Conservation (phyloP, 2,329 filamentous ascomycete species). For the Rutstroemia sp. region DNA sequence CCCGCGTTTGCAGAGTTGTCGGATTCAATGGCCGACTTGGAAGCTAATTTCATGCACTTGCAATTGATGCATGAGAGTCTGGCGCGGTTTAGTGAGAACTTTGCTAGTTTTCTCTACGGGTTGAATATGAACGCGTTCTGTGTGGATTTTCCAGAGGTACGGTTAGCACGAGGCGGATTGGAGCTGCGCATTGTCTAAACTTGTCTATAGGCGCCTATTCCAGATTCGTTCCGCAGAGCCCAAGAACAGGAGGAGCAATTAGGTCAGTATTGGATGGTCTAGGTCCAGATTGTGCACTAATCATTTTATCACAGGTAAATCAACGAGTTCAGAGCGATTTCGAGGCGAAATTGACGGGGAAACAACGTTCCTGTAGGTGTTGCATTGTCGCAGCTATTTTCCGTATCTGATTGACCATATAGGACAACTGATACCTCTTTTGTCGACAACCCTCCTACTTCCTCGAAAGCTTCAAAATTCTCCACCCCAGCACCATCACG, state of each 20-base stretch:
- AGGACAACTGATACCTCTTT: conserved; percentile 91
- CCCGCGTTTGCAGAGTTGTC: conserved; percentile 88
- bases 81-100: conserved; percentile 89
- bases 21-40: conserved; percentile 89
- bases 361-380: conserved; percentile 72
- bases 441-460: conserved; percentile 69
- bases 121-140: conserved; percentile 99
- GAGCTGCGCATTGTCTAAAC: conserved; percentile 2
- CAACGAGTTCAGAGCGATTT: conserved; percentile 31
- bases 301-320: conserved; percentile 18
- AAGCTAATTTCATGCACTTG: conserved; percentile 95
- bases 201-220: conserved; percentile 61
- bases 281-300: conserved; percentile 8
- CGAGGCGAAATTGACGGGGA: conserved; percentile 49
- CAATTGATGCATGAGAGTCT: conserved; percentile 95
- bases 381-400: background rate
- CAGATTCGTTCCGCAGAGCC: conserved; percentile 71
- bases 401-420: conserved; percentile 13
- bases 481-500: conserved; percentile 27
- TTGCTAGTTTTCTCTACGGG: conserved; percentile 90
- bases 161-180: conserved; percentile 7
- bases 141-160: conserved; percentile 90
- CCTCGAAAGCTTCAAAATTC: conserved; percentile 40
- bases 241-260: conserved; percentile 48
- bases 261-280: conserved; percentile 27